Evolutionary conservation across 2,329 filamentous ascomycete genomes (phyloP).

Genomic region (Pleurostoma richardsiae): DNA sequence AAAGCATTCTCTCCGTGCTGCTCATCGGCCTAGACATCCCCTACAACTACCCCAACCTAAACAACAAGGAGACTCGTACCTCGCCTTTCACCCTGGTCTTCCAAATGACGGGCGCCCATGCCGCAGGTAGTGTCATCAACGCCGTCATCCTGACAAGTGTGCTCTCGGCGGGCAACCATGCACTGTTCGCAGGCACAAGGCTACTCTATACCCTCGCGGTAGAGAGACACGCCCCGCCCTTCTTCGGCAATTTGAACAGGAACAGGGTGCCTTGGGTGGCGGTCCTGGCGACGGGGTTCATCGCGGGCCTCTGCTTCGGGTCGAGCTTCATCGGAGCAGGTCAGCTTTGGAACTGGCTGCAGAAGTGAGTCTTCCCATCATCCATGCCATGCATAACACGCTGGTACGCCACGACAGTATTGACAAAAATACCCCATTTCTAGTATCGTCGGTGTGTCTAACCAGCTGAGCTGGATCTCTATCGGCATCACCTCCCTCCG

Average conservation of each 20-base stretch:
- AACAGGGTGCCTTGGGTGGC: constrained; percentile 48
- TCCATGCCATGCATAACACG: constrained; percentile 5
- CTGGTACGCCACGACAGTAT: background rate
- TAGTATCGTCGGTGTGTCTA: constrained; percentile 60
- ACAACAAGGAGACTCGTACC: constrained; percentile 34
- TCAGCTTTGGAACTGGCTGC: constrained; percentile 61
- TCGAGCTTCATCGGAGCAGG: constrained; percentile 62
- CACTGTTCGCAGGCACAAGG: constrained; percentile 50
- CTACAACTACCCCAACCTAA: constrained; percentile 43
- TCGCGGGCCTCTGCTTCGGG: constrained; percentile 57
- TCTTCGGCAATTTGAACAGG: constrained; percentile 46
- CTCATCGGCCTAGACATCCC: constrained; percentile 56
- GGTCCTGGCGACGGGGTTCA: constrained; percentile 46
- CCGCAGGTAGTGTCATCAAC: constrained; percentile 54
- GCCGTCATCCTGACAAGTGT: constrained; percentile 56
- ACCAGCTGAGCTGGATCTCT: constrained; percentile 61
- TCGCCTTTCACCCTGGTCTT: constrained; percentile 64
- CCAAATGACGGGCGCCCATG: constrained; percentile 47
- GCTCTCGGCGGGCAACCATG: constrained; percentile 54
- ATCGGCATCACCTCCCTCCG: constrained; percentile 62
- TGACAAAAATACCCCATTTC: background rate
- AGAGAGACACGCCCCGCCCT: constrained; percentile 48
- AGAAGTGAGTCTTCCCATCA: constrained; percentile 41
- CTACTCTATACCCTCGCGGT: constrained; percentile 52
- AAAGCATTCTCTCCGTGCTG: constrained; percentile 37